These are phyloP conservation scores for Kodamaea alishanica DNA, from an alignment of 1,139 yeast species.

Conservation along the genomic window DNA sequence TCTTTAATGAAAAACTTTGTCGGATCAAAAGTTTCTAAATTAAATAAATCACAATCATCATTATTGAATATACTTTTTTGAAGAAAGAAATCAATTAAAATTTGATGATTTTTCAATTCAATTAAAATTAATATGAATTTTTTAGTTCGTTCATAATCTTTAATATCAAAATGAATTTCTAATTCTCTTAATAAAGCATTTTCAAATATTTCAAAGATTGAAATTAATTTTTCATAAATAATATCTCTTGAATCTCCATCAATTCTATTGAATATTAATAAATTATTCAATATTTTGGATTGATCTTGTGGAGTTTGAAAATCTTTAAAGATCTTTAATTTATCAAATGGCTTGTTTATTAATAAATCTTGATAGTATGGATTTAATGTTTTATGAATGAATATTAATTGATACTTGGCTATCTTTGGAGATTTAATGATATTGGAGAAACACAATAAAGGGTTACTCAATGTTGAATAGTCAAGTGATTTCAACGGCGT, in stretches of 20 bases:
- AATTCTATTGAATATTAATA: constrained; percentile 35
- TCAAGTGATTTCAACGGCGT: constrained; percentile 7
- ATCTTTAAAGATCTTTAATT: constrained; percentile 44
- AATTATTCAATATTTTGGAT: constrained; percentile 40
- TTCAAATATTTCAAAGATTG: constrained; percentile 69
- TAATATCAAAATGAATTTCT: constrained; percentile 54
- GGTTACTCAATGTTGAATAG: constrained; percentile 13
- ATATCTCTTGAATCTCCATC: constrained; percentile 36
- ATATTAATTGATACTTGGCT: constrained; percentile 44
- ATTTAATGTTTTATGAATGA: constrained; percentile 39
- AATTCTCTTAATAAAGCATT: constrained; percentile 70
- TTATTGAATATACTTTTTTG: constrained; percentile 45
- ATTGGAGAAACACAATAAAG: constrained; percentile 40
- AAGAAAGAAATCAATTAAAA: constrained; percentile 44
- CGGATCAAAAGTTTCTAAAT: constrained; percentile 24
- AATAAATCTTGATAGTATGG: constrained; percentile 48
- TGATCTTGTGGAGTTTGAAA: constrained; percentile 50
- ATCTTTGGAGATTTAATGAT: constrained; percentile 37
- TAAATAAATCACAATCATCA: constrained; percentile 31
- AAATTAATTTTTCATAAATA: constrained; percentile 46
- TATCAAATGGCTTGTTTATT: constrained; percentile 45
- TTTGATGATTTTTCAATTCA: constrained; percentile 40
- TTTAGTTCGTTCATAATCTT: constrained; percentile 41
- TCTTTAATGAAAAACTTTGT: constrained; percentile 18
- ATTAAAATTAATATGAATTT: constrained; percentile 36